These are phyloP conservation scores for Alternaria arborescens DNA, from an alignment of 2,329 filamentous ascomycete genomes.

Conservation along the genomic window DNA sequence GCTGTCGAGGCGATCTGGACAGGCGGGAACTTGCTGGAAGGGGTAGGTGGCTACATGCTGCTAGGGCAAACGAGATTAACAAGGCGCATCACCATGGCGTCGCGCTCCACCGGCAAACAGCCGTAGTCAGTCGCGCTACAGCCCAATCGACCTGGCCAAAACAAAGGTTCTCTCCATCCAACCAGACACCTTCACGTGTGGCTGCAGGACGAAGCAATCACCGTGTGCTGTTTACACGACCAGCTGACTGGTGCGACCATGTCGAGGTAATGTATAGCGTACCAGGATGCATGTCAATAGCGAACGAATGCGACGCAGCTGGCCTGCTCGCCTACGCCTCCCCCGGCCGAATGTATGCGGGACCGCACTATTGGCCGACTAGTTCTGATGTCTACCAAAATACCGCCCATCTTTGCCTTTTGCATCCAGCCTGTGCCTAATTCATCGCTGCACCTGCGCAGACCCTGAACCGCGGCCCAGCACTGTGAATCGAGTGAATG, in stretches of 20 bases:
- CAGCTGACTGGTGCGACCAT: neutral
- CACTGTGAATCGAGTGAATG: neutral
- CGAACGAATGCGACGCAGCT: neutral
- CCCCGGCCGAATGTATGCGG: conserved; percentile 3
- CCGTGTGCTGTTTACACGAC: neutral
- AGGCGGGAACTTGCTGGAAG: conserved; percentile 13
- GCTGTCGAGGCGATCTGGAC: neutral
- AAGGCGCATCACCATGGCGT: conserved; percentile 26
- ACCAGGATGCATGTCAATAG: conserved; percentile 1
- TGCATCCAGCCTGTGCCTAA: neutral
- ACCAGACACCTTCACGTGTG: neutral
- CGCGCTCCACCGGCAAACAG: conserved; percentile 1
- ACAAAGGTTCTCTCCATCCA: neutral
- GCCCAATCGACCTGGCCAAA: neutral
- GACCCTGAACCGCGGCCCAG: conserved; percentile 2
- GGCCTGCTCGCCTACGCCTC: conserved; percentile 7
- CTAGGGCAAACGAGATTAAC: conserved; percentile 36
- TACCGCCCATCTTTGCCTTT: conserved; percentile 8
- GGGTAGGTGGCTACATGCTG: conserved; percentile 18
- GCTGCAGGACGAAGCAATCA: neutral
- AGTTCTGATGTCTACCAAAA: conserved; percentile 9
- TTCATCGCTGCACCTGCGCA: neutral
- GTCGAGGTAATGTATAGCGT: neutral
- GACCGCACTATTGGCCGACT: conserved; percentile 18
- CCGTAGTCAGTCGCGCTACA: conserved; percentile 6